phyloP scores from a whole-genome alignment of 805 yeast genomes.

The Torulaspora microellipsoides region DNA sequence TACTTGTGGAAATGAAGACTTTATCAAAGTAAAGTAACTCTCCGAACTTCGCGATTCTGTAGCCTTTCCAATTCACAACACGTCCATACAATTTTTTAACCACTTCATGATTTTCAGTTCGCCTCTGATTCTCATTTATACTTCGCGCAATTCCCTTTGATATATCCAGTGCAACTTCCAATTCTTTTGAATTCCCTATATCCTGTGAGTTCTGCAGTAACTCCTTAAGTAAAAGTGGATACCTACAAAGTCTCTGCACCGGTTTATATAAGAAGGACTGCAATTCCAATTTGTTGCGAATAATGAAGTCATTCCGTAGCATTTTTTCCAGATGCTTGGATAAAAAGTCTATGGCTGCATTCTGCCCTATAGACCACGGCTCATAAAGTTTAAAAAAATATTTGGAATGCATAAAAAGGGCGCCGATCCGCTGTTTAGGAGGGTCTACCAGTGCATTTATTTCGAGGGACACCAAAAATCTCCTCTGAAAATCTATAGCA shows the following conservation, averaged over 20 bases:
- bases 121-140: slow-evolving; percentile 91
- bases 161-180: slow-evolving; percentile 63
- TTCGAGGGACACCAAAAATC: slow-evolving; percentile 84
- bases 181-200: slow-evolving; percentile 55
- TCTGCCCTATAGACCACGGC: slow-evolving; percentile 91
- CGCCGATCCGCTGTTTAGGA: slow-evolving; percentile 79
- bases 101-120: slow-evolving; percentile 76
- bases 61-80: slow-evolving; percentile 91
- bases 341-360: slow-evolving; percentile 79
- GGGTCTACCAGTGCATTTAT: slow-evolving; percentile 74
- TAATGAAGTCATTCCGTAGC: slow-evolving; percentile 58
- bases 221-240: slow-evolving; percentile 78
- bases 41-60: slow-evolving; percentile 73
- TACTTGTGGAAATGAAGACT: slow-evolving; percentile 46
- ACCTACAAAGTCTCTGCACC: slow-evolving; percentile 92
- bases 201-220: slow-evolving; percentile 60
- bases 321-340: slow-evolving; percentile 38
- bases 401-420: slow-evolving; percentile 80
- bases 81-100: slow-evolving; percentile 65
- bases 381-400: slow-evolving; percentile 84
- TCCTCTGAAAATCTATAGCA: slow-evolving; percentile 86
- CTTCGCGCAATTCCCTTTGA: slow-evolving; percentile 80
- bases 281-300: slow-evolving; percentile 83
- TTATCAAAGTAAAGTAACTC: slow-evolving; percentile 72
- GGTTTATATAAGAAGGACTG: slow-evolving; percentile 91